Evolutionary conservation across 2,329 filamentous ascomycete species (phyloP).

Genomic region (Scedosporium dehoogii): DNA sequence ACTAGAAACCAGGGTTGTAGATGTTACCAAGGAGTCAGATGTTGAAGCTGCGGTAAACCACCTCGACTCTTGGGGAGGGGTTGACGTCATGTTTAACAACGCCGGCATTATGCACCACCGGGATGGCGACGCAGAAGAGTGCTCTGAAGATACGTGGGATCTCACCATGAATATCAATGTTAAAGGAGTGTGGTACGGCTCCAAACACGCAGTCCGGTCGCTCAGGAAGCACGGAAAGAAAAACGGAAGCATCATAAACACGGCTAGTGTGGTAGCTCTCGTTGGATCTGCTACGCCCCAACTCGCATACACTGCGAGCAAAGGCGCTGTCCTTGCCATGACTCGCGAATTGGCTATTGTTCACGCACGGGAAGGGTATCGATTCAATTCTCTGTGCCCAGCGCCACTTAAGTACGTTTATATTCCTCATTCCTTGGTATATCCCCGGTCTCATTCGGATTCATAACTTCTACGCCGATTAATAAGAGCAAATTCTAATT

Average conservation of each 20-base stretch:
- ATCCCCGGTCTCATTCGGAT: too few relatives aligned
- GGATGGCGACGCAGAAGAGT: conserved; percentile 54
- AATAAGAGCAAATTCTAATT: too few relatives aligned
- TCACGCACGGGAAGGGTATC: conserved; percentile 62
- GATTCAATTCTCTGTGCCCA: conserved; percentile 67
- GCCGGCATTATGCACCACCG: conserved; percentile 69
- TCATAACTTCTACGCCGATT: too few relatives aligned
- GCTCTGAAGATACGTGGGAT: conserved; percentile 67
- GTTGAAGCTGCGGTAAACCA: conserved; percentile 51
- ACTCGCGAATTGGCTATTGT: conserved; percentile 66
- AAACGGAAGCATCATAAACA: conserved; percentile 63
- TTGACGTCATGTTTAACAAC: conserved; percentile 73
- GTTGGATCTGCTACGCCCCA: conserved; percentile 64
- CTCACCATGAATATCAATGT: conserved; percentile 67
- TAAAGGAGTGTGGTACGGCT: conserved; percentile 70
- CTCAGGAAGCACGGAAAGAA: conserved; percentile 58
- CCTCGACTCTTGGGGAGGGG: conserved; percentile 58
- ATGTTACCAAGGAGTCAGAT: conserved; percentile 61
- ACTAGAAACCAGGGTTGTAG: conserved; percentile 43
- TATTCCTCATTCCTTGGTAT: background rate
- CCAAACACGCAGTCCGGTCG: conserved; percentile 61
- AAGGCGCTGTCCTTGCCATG: conserved; percentile 65
- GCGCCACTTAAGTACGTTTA: conserved; percentile 57
- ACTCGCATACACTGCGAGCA: conserved; percentile 66
- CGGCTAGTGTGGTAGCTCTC: conserved; percentile 62